Evolutionary conservation across 1,139 yeast genomes (phyloP).

Genomic region (Maudiozyma humilis): DNA sequence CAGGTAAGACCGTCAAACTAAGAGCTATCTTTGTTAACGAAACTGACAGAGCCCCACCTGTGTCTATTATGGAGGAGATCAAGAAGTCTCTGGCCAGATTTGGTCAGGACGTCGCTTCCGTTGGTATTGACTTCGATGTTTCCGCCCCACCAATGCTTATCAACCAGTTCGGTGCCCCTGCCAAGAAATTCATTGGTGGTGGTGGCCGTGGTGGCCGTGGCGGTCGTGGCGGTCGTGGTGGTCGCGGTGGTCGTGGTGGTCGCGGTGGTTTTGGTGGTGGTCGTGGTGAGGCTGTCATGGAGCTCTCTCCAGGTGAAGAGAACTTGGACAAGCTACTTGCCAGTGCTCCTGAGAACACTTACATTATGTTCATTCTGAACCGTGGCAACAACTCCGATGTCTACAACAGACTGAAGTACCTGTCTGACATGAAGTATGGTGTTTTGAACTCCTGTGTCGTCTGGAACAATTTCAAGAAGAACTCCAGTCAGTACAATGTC

Average conservation of each 20-base stretch:
- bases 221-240: conserved; percentile 14
- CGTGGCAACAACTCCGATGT: conserved; percentile 11
- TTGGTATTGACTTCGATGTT: conserved; percentile 15
- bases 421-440: conserved; percentile 18
- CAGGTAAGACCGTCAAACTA: conserved; percentile 10
- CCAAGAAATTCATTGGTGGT: conserved; percentile 9
- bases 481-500: conserved; percentile 15
- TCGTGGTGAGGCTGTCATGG: conserved; percentile 9
- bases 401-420: conserved; percentile 17
- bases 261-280: conserved; percentile 14
- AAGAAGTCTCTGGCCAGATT: conserved; percentile 10
- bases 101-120: conserved; percentile 12
- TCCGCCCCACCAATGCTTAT: conserved; percentile 13
- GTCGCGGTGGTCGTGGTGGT: conserved; percentile 14
- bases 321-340: conserved; percentile 10
- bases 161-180: conserved; percentile 14
- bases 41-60: conserved; percentile 11
- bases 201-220: conserved; percentile 10
- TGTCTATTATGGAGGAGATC: conserved; percentile 10
- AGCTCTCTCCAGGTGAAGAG: conserved; percentile 15
- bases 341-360: conserved; percentile 14
- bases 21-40: conserved; percentile 16
- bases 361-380: conserved; percentile 13
- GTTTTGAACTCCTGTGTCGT: conserved; percentile 16
- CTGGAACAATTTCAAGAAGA: conserved; percentile 18